phyloP scores from a whole-genome alignment of 2,329 filamentous ascomycete species.

The Claviceps monticola region DNA sequence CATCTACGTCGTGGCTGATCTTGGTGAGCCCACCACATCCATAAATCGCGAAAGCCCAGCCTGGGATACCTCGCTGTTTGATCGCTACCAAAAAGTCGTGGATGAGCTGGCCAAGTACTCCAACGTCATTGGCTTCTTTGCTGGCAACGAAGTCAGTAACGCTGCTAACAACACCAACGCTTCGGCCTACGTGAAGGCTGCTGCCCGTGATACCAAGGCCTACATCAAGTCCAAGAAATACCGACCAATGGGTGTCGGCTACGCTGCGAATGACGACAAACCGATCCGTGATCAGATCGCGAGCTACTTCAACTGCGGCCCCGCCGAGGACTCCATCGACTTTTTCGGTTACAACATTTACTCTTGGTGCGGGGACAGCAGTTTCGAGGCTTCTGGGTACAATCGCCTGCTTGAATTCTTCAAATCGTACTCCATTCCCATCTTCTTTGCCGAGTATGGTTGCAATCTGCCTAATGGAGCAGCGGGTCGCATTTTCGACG shows the following conservation, averaged over 20 bases:
- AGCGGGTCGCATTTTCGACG: constrained; percentile 64
- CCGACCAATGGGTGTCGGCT: constrained; percentile 77
- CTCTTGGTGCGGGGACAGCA: constrained; percentile 89
- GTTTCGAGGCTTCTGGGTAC: constrained; percentile 65
- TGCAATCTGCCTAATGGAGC: constrained; percentile 61
- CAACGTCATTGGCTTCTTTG: constrained; percentile 95
- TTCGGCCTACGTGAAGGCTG: constrained; percentile 92
- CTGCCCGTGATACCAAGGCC: constrained; percentile 87
- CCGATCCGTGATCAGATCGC: constrained; percentile 71
- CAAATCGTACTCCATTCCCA: constrained; percentile 74
- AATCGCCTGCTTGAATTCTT: constrained; percentile 75
- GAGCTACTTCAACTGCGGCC: constrained; percentile 88
- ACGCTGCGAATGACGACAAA: constrained; percentile 88
- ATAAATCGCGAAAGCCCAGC: constrained; percentile 69
- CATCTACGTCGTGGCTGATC: constrained; percentile 91
- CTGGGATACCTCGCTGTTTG: constrained; percentile 69
- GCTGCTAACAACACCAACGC: constrained; percentile 74
- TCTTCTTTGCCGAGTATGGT: constrained; percentile 98
- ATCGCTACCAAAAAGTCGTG: constrained; percentile 71
- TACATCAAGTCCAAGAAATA: constrained; percentile 75
- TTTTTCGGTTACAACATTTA: constrained; percentile 99
- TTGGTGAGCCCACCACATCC: constrained; percentile 66
- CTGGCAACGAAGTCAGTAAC: constrained; percentile 95
- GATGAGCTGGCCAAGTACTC: constrained; percentile 70
- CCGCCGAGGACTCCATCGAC: constrained; percentile 55